Percentiles rank a stretch among this genome's conserved stretches.
These are phyloP conservation scores for Wallacemonas rigidus DNA, from an alignment of 208 protist genomes.

Conservation along the genomic window DNA sequence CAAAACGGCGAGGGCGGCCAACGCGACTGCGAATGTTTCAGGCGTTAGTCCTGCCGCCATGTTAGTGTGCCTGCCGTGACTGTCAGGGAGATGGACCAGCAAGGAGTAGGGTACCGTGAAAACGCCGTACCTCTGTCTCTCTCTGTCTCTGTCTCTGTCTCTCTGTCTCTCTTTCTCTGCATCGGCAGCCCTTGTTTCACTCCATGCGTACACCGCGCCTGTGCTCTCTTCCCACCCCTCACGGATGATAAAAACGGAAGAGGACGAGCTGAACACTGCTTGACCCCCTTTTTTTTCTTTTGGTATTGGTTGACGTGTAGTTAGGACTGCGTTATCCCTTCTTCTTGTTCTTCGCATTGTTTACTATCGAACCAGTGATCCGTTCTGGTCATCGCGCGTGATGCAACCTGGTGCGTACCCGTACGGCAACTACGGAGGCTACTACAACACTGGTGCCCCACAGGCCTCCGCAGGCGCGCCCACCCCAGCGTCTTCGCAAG, in stretches of 20 bases:
- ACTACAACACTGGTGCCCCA: conserved; percentile 6
- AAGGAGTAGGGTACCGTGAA: too few relatives aligned
- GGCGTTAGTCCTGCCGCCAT: too few relatives aligned
- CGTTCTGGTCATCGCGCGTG: not conserved
- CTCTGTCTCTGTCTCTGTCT: not conserved
- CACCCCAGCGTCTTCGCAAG: conserved; percentile 20
- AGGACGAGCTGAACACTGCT: not conserved
- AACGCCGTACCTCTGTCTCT: not conserved
- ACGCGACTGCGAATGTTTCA: too few relatives aligned
- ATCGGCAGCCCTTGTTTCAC: too few relatives aligned
- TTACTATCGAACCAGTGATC: conserved; percentile 6
- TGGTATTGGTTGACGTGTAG: conserved; percentile 14
- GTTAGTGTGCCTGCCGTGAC: too few relatives aligned
- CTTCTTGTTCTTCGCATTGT: conserved; percentile 5
- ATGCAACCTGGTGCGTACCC: not conserved
- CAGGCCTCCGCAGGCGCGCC: not conserved
- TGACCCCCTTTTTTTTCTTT: conserved; percentile 21
- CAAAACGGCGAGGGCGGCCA: too few relatives aligned
- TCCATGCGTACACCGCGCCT: too few relatives aligned
- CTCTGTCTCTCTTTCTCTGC: not conserved
- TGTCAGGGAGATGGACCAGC: too few relatives aligned
- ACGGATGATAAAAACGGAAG: too few relatives aligned
- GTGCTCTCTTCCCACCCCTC: too few relatives aligned
- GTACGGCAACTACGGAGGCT: conserved; percentile 18
- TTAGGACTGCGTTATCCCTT: conserved; percentile 1